These are phyloP conservation scores for Pseudogymnoascus sp. DNA, from an alignment of 2,329 filamentous ascomycete genomes.

Conservation along the genomic window DNA sequence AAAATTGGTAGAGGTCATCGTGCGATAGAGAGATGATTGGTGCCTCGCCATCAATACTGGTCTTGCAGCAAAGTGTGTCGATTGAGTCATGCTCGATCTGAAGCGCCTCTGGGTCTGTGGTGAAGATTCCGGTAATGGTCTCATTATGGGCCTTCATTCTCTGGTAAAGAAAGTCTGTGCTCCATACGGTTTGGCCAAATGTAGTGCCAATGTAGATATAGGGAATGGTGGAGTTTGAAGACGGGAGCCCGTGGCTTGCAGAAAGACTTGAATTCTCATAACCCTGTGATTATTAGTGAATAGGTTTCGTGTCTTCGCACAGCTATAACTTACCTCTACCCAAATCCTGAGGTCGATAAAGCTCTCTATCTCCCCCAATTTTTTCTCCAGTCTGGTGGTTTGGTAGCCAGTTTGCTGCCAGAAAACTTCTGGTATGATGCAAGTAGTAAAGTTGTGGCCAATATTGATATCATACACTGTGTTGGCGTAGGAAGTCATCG, in stretches of 20 bases:
- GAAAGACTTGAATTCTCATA: neutral
- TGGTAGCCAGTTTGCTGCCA: neutral
- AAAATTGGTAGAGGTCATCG: neutral
- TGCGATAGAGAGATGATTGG: neutral
- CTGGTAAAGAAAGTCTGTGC: neutral
- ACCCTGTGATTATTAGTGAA: neutral
- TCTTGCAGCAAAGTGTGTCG: neutral
- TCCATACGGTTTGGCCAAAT: neutral
- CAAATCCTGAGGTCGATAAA: neutral
- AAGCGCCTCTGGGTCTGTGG: neutral
- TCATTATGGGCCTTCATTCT: conserved; percentile 1
- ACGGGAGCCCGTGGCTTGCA: neutral
- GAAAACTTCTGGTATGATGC: neutral
- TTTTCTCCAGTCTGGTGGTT: neutral
- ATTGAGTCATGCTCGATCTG: neutral
- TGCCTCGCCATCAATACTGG: neutral
- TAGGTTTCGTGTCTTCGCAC: neutral
- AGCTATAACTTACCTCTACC: neutral
- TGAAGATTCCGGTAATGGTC: neutral
- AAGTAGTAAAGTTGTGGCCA: neutral
- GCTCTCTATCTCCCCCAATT: neutral
- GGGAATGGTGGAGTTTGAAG: neutral
- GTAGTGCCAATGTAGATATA: conserved; percentile 1
- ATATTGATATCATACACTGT: neutral
- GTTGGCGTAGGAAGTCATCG: neutral